phyloP scores from a whole-genome alignment of 2,329 filamentous ascomycete genomes.

The Venturia nashicola region DNA sequence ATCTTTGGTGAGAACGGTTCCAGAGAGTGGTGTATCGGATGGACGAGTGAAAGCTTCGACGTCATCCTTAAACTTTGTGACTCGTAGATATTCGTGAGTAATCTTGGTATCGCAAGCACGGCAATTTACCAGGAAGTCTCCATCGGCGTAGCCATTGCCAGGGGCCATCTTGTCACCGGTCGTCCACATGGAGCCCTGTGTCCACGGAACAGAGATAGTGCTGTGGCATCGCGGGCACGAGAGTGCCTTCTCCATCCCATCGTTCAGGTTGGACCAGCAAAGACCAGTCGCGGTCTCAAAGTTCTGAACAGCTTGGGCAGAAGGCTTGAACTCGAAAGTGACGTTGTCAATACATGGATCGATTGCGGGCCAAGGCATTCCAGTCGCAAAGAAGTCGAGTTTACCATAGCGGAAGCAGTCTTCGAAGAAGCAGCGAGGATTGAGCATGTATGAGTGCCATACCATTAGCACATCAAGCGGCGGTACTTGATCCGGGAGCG shows the following conservation, averaged over 20 bases:
- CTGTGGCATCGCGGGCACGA: constrained; percentile 43
- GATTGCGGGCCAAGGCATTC: constrained; percentile 54
- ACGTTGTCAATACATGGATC: constrained; percentile 45
- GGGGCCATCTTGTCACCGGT: constrained; percentile 21
- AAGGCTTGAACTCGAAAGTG: constrained; percentile 43
- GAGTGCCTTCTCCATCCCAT: constrained; percentile 35
- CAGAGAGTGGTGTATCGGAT: constrained; percentile 5
- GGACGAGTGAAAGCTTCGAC: constrained; percentile 28
- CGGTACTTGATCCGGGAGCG: constrained; percentile 35
- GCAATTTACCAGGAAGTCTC: constrained; percentile 41
- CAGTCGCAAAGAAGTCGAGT: constrained; percentile 45
- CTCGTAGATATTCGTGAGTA: constrained; percentile 46
- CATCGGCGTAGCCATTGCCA: constrained; percentile 50
- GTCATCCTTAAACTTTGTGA: constrained; percentile 50
- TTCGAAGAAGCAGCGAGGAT: constrained; percentile 61
- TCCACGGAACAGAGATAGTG: constrained; percentile 44
- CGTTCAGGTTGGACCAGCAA: constrained; percentile 48
- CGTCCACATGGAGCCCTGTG: constrained; percentile 31
- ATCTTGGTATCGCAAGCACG: constrained; percentile 36
- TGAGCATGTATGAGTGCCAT: constrained; percentile 69
- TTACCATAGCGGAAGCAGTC: constrained; percentile 52
- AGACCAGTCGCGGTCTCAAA: constrained; percentile 40
- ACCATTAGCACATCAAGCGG: constrained; percentile 65
- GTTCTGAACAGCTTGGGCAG: constrained; percentile 27
- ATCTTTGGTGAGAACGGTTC: constrained; percentile 4